These are phyloP conservation scores for Leishmania gerbilli DNA, from an alignment of 208 protist species.

Conservation along the genomic window DNA sequence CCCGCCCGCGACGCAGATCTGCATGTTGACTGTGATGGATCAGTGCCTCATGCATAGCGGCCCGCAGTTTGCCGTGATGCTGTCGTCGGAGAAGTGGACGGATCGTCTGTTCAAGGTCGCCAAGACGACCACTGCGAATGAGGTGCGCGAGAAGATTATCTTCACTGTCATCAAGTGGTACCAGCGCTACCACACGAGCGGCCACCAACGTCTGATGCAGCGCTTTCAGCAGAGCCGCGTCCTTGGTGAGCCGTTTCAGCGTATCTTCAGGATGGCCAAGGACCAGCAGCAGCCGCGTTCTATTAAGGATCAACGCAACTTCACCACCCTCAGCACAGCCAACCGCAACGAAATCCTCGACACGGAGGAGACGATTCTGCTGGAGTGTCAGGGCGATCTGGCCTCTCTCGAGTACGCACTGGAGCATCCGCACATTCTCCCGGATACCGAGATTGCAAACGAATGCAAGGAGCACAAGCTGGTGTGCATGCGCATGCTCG, in stretches of 20 bases:
- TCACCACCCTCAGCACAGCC: slow-evolving; percentile 30
- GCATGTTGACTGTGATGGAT: slow-evolving; percentile 78
- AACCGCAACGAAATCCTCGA: slow-evolving; percentile 69
- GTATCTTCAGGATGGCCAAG: slow-evolving; percentile 43
- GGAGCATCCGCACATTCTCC: slow-evolving; percentile 82
- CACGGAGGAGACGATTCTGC: slow-evolving; percentile 71
- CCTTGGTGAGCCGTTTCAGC: slow-evolving; percentile 64
- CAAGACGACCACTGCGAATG: slow-evolving; percentile 52
- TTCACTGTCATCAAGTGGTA: slow-evolving; percentile 73
- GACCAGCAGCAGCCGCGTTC: slow-evolving; percentile 32
- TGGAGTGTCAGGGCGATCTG: slow-evolving; percentile 85
- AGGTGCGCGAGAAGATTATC: slow-evolving; percentile 80
- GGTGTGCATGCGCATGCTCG: slow-evolving; percentile 80
- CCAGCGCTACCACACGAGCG: slow-evolving; percentile 74
- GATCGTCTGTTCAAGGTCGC: slow-evolving; percentile 87
- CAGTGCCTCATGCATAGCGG: slow-evolving; percentile 73
- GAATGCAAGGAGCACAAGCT: slow-evolving; percentile 86
- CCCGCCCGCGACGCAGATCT: slow-evolving; percentile 55
- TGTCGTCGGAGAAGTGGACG: slow-evolving; percentile 89
- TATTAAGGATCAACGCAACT: slow-evolving; percentile 34
- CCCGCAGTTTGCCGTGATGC: slow-evolving; percentile 68
- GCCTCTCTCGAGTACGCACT: slow-evolving; percentile 88
- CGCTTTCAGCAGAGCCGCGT: slow-evolving; percentile 76
- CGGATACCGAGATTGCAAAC: slow-evolving; percentile 78
- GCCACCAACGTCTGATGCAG: slow-evolving; percentile 72